phyloP scores from a whole-genome alignment of 1,284 basidiomycete genomes.

The Moesziomyces parantarcticus region DNA sequence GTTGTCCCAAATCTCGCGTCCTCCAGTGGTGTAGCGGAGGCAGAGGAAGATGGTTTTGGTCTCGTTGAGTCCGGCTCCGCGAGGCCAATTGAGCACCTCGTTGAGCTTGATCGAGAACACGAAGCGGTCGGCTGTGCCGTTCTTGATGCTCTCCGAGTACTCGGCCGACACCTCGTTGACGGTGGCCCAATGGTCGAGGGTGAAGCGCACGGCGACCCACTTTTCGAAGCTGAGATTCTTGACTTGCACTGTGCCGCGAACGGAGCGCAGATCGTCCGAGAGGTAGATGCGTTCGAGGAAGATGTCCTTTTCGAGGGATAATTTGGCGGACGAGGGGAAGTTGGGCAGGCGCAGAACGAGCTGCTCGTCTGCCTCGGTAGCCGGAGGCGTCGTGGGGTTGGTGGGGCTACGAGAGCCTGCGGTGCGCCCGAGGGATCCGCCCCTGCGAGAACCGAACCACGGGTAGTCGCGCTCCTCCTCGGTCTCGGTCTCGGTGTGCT shows the following conservation, averaged over 20 bases:
- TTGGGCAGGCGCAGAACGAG: constrained; percentile 71
- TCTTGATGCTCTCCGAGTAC: constrained; percentile 75
- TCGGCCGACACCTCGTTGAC: constrained; percentile 89
- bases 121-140: constrained; percentile 75
- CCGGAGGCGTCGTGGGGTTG: constrained; percentile 26
- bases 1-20: constrained; percentile 90
- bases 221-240: constrained; percentile 89
- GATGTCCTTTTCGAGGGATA: constrained; percentile 69
- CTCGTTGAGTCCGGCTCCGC: constrained; percentile 74
- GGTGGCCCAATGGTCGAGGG: constrained; percentile 93
- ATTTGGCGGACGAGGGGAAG: constrained; percentile 70
- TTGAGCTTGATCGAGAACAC: constrained; percentile 72
- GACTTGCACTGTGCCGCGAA: constrained; percentile 80
- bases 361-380: constrained; percentile 52
- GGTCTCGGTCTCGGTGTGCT: constrained; percentile 83
- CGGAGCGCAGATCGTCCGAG: constrained; percentile 75
- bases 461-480: constrained; percentile 70
- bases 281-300: constrained; percentile 74
- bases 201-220: constrained; percentile 88
- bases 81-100: constrained; percentile 68
- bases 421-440: constrained; percentile 21
- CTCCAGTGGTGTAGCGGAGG: constrained; percentile 79
- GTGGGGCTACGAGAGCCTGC: constrained; percentile 26
- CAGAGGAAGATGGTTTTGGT: constrained; percentile 85
- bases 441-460: constrained; percentile 46